Base-by-base conservation (phyloP, 768 basidiomycete species). In the Cystofilobasidium ferigula region DNA sequence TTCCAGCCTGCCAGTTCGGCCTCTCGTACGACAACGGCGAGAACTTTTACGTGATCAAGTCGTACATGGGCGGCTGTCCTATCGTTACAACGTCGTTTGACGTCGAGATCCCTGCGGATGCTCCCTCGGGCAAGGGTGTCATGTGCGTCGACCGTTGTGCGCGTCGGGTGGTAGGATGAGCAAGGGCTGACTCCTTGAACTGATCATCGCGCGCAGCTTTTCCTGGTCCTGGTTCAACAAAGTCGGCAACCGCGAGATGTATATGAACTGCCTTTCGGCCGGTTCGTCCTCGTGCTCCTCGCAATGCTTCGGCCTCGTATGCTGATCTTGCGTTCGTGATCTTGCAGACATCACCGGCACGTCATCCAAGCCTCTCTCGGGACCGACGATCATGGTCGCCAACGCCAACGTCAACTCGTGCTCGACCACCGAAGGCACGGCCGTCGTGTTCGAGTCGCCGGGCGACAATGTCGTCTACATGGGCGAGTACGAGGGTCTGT, bases 181-280 rank as follows among this genome's bases (percentile, higher is more conserved):
- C 28, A 9, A 13, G 34, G 54, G 38, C 58, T 9, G 70, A 74
- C 30, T 75, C 74, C 3, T 64, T 76, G 40, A 60, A 13, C 3
- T 13, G 20, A 9, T 13, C 5, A 10, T 28, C 22, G 28, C 12
- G 28, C 28, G 2, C 38, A 63, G 62, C 14, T 77, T 78, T 61
- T 71, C 73, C 14, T 78, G 78, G 78, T 71, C 70, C 35, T 78
- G 78, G 78, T 75, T 75, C 70, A 78, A 78, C 71, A 57, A 66
- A 57, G 62, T 70, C 54, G 76, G 76, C 20, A 76, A 77, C 60
- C 69, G 75, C 48, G 74, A 75, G 62, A 62, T 68, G 61, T 68
- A 68, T 61, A 48, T 54, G 62, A 68, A 68, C 67, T 68, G 67
- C 42, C 57, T 64, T 22, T 28, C 53, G 10, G 62, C 62, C 28